Conservation (phyloP, 441 rosid genomes). For the Populus hybrid region DNA sequence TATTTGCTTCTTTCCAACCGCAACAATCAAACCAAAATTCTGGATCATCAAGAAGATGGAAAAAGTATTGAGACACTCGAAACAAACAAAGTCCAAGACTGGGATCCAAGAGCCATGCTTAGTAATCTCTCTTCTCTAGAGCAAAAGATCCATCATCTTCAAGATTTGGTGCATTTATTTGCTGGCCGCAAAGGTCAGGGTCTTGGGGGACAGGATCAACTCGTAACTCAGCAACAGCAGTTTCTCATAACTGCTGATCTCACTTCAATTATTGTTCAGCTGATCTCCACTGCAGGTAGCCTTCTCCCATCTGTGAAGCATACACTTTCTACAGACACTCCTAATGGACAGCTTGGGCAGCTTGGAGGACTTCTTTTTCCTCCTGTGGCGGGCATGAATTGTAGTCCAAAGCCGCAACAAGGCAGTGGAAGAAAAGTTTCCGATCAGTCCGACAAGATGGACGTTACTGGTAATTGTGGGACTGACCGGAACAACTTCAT, state of each 20-base stretch:
- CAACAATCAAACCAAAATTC: conserved; percentile 27
- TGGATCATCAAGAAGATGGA: conserved; percentile 13
- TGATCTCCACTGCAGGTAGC: conserved; percentile 90
- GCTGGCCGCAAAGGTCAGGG: conserved; percentile 48
- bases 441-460: conserved; percentile 43
- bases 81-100: conserved; percentile 45
- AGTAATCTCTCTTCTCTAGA: conserved; percentile 77
- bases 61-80: conserved; percentile 33
- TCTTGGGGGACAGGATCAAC: conserved; percentile 49
- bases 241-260: conserved; percentile 69
- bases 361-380: conserved; percentile 50
- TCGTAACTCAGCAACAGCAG: conserved; percentile 71
- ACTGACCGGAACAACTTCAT: conserved; percentile 41
- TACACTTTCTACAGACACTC: conserved; percentile 40
- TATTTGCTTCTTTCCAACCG: conserved; percentile 27
- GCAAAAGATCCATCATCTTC: conserved; percentile 83
- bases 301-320: conserved; percentile 87
- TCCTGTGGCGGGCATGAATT: conserved; percentile 35
- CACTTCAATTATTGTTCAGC: conserved; percentile 83
- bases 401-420: conserved; percentile 33
- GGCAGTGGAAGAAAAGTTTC: conserved; percentile 33
- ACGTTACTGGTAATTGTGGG: conserved; percentile 27
- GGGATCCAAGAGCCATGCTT: conserved; percentile 83
- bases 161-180: conserved; percentile 67
- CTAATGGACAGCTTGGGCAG: conserved; percentile 37